Conservation (phyloP, 2,329 filamentous ascomycete genomes). For the Ophiocordyceps australis region DNA sequence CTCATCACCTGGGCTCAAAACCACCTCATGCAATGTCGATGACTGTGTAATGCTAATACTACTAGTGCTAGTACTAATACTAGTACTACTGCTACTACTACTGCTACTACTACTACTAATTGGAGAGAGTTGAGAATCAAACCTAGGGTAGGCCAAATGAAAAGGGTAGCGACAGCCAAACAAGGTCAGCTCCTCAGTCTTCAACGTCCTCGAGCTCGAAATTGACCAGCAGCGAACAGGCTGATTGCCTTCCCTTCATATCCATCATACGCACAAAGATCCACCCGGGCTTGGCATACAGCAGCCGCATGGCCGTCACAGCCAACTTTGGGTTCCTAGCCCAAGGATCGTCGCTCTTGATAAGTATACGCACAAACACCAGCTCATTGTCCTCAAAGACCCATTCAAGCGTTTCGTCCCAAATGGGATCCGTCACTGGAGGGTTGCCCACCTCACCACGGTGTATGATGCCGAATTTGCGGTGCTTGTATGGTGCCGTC, state of each 20-base stretch:
- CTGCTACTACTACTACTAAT: too few relatives aligned
- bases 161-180: too few relatives aligned
- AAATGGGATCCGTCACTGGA: constrained; percentile 40
- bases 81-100: too few relatives aligned
- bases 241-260: constrained; percentile 44
- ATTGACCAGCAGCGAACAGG: constrained; percentile 40
- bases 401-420: constrained; percentile 50
- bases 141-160: too few relatives aligned
- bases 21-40: too few relatives aligned
- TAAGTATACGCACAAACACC: constrained; percentile 42
- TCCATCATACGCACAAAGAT: constrained; percentile 47
- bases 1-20: too few relatives aligned
- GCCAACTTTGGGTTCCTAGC: constrained; percentile 42
- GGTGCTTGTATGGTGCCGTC: constrained; percentile 30
- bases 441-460: constrained; percentile 31
- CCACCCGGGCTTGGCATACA: constrained; percentile 40
- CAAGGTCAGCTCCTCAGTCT: too few relatives aligned
- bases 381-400: constrained; percentile 50
- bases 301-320: constrained; percentile 38
- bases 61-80: too few relatives aligned
- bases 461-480: constrained; percentile 36
- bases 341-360: constrained; percentile 50
- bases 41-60: too few relatives aligned
- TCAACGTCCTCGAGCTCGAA: constrained; percentile 32
- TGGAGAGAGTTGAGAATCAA: too few relatives aligned